Evolutionary conservation across 225 moss, liverwort and hornwort species (phyloP), one percentile per base, ranked within the genome.

Genomic region (Bryum argenteum): DNA sequence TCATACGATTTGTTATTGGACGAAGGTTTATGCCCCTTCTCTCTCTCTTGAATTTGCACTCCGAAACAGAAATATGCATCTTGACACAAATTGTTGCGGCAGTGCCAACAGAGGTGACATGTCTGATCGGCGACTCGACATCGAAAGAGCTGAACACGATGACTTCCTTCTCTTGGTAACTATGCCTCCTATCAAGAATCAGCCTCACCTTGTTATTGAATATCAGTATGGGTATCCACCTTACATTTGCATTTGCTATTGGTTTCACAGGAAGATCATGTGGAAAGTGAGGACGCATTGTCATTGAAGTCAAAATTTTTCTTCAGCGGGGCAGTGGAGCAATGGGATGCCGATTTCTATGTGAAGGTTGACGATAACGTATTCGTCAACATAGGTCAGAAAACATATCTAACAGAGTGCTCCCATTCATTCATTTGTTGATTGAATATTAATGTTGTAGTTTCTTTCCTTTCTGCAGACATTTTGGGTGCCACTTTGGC

Each of bases 41-140:
- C 41, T 68, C 54, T 61, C 41, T 20, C 38, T 66, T 44, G 0
- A 12, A 10, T 2, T 1, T 43, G 9, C 58, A 37, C 11, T 44
- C 11, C 60, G 19, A 26, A 50, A 38, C 39, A 64, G 55, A 56
- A 2, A 45, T 43, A 26, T 21, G 20, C 44, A 11, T 55, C 37
- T 69, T 63, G 23, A 57, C 59, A 42, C 17, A 41, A 9, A 48
- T 38, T 45, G 45, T 68, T 77, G 69, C 58, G 48, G 62, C 90
- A 92, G 90, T 84, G 90, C 92, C 65, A 92, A 90, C 63, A 90
- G 84, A 79, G 92, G 92, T 61, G 92, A 90, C 75, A 82, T 88
- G 75, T 90, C 88, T 70, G 90, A 92, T 44, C 84, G 82, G 16
- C 71, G 77, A 67, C 81, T 92, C 61, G 84, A 92, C 68, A 37